Conservation (phyloP, 768 basidiomycete species). For the Pleurotus tuoliensis region DNA sequence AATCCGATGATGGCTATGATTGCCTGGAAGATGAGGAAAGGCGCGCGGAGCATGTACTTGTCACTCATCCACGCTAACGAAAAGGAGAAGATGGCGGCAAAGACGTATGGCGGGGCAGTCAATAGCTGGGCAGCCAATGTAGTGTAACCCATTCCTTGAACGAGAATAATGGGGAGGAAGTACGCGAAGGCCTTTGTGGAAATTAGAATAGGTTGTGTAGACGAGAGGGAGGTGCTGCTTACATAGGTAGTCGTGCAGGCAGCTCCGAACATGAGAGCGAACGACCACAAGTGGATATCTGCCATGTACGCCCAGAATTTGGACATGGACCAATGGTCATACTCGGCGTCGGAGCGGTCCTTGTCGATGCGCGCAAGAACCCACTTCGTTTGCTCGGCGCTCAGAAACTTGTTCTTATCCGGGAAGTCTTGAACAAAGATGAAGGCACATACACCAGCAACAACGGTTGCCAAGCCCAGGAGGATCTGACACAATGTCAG, state of each 20-base stretch:
- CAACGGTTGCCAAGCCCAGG: conserved; percentile 27
- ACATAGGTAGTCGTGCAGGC: conserved; percentile 31
- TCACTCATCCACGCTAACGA: conserved; percentile 35
- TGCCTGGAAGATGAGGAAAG: conserved; percentile 29
- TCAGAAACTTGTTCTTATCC: conserved; percentile 30
- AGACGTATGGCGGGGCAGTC: conserved; percentile 30
- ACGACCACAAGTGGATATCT: conserved; percentile 29
- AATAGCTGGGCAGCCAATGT: conserved; percentile 25
- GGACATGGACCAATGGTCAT: conserved; percentile 25
- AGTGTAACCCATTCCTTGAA: conserved; percentile 27
- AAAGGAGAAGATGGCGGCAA: conserved; percentile 30
- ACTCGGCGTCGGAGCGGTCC: conserved; percentile 34
- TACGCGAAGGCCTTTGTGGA: conserved; percentile 14
- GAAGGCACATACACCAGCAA: conserved; percentile 24
- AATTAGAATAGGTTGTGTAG: background rate
- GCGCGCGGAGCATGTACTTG: conserved; percentile 27
- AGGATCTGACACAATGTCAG: conserved; percentile 7
- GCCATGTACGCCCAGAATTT: conserved; percentile 31
- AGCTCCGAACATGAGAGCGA: conserved; percentile 33
- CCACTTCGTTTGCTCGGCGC: conserved; percentile 25
- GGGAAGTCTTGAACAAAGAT: conserved; percentile 33
- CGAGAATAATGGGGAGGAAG: conserved; percentile 33
- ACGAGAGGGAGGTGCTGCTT: background rate
- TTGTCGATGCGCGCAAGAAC: conserved; percentile 29
- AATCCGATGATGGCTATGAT: conserved; percentile 29